Evolutionary conservation across 257 asterid species (phyloP), one percentile per base, ranked within the genome.

Genomic region (Capsicum rhomboideum): DNA sequence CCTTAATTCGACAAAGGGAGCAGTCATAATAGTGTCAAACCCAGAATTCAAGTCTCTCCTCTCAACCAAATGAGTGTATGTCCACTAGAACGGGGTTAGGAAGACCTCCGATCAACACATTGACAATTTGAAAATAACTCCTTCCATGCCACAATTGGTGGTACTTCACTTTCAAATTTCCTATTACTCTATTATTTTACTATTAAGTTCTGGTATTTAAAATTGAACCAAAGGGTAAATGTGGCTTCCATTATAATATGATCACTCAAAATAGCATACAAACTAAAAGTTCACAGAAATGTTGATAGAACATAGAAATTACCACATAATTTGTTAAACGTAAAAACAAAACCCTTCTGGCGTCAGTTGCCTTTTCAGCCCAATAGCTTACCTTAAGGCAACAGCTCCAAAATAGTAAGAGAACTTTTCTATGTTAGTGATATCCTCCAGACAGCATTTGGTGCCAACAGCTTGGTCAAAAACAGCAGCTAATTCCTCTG

Each of bases 341-440:
- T 75, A 23, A 49, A 69, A 75, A 49, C 2, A 50, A 20, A 49
- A 75, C 40, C 18, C 28, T 77, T 50, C 26, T 49, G 63, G 63
- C 81, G 26, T 50, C 44, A 26, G 6, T 29, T 44, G 28, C 63
- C 59, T 26, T 26, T 77, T 6, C 23, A 40, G 23, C 82, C 75
- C 75, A 66, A 86, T 67, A 80, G 82, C 68, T 52, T 91, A 93
- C 99, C 99, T 92, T 78, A 97, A 86, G 84, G 92, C 95, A 66
- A 68, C 71, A 14, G 97, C 93, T 84, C 99, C 97, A 88, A 94
- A 89, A 91, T 93, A 93, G 80, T 86, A 79, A 82, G 95, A 90
- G 71, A 97, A 91, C 87, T 89, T 93, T 87, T 90, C 90, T 53
- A 95, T 12, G 79, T 91, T 91, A 68, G 84, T 78, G 82, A 93